Conservation (phyloP, 2,329 filamentous ascomycete species). For the Alternaria dauci region DNA sequence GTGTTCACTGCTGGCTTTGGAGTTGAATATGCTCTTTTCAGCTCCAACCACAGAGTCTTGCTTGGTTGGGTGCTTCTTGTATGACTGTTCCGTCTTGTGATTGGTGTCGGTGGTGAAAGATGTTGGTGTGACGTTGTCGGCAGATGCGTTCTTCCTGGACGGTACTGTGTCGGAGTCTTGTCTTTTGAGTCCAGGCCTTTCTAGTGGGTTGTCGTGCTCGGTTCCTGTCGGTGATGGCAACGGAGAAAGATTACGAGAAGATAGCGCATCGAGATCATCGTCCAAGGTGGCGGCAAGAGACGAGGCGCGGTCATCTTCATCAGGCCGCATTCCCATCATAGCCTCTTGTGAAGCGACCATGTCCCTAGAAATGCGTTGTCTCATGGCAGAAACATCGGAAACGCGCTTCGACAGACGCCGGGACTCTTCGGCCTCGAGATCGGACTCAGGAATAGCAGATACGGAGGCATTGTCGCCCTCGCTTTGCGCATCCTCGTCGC, state of each 20-base stretch:
- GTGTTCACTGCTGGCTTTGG: slow-evolving; percentile 26
- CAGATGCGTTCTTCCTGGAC: not conserved
- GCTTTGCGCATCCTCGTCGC: slow-evolving; percentile 51
- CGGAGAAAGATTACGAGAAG: slow-evolving; percentile 42
- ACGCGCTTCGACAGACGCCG: slow-evolving; percentile 50
- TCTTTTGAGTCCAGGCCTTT: not conserved
- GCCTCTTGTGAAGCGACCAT: slow-evolving; percentile 49
- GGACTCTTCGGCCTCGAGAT: slow-evolving; percentile 18
- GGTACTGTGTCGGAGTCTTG: slow-evolving; percentile 1
- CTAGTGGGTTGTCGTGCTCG: slow-evolving; percentile 15
- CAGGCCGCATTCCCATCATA: slow-evolving; percentile 40
- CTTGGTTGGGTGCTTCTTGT: slow-evolving; percentile 14
- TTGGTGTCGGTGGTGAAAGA: slow-evolving; percentile 44
- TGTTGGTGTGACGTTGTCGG: not conserved
- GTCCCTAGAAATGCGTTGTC: slow-evolving; percentile 27
- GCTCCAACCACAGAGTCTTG: slow-evolving; percentile 28
- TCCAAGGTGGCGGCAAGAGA: slow-evolving; percentile 65
- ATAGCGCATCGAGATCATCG: slow-evolving; percentile 61
- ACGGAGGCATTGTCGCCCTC: slow-evolving; percentile 63
- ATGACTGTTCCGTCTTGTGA: slow-evolving; percentile 34
- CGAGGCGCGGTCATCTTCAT: slow-evolving; percentile 55
- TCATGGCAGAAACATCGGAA: slow-evolving; percentile 44
- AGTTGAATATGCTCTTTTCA: slow-evolving; percentile 29
- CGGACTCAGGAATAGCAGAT: slow-evolving; percentile 61
- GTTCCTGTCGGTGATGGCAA: slow-evolving; percentile 35